These are phyloP conservation scores for Verticillium zaregamsianum DNA, from an alignment of 2,329 filamentous ascomycete genomes.

Conservation along the genomic window DNA sequence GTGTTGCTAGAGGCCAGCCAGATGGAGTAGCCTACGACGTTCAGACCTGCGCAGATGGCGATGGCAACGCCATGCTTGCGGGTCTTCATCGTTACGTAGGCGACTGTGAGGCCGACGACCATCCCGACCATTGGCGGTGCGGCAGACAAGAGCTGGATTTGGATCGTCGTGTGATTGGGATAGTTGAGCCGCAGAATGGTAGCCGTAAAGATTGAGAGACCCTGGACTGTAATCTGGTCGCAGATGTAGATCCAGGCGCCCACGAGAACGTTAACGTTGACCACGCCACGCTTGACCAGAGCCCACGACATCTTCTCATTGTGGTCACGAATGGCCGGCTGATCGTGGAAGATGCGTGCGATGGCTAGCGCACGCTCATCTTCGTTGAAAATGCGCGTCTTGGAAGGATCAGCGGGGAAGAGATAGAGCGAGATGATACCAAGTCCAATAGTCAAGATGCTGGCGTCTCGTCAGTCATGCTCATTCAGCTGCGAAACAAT, in stretches of 20 bases:
- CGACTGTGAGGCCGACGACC: constrained; percentile 17
- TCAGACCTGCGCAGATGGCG: constrained; percentile 15
- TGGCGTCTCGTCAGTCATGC: not conserved
- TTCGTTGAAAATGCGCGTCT: constrained; percentile 34
- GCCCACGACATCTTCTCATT: constrained; percentile 15
- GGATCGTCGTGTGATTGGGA: constrained; percentile 16
- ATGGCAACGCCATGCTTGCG: constrained; percentile 19
- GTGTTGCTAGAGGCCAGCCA: constrained; percentile 19
- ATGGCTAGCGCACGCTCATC: constrained; percentile 61
- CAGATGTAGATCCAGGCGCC: constrained; percentile 19
- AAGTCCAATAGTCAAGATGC: constrained; percentile 53
- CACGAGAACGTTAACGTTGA: constrained; percentile 20
- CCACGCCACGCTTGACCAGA: constrained; percentile 13
- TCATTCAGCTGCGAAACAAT: not conserved
- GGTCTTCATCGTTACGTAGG: constrained; percentile 22
- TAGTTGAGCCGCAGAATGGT: constrained; percentile 50
- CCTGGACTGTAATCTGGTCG: constrained; percentile 54
- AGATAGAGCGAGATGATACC: constrained; percentile 39
- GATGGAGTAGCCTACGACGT: constrained; percentile 19
- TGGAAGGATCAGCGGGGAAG: constrained; percentile 15
- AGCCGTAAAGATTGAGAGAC: constrained; percentile 61
- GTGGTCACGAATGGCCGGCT: constrained; percentile 19
- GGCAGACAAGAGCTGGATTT: constrained; percentile 20
- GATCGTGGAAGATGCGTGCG: constrained; percentile 55
- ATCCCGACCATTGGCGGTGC: constrained; percentile 18